These are phyloP conservation scores for Morella rubra DNA, from an alignment of 306 rosid species.

Conservation along the genomic window DNA sequence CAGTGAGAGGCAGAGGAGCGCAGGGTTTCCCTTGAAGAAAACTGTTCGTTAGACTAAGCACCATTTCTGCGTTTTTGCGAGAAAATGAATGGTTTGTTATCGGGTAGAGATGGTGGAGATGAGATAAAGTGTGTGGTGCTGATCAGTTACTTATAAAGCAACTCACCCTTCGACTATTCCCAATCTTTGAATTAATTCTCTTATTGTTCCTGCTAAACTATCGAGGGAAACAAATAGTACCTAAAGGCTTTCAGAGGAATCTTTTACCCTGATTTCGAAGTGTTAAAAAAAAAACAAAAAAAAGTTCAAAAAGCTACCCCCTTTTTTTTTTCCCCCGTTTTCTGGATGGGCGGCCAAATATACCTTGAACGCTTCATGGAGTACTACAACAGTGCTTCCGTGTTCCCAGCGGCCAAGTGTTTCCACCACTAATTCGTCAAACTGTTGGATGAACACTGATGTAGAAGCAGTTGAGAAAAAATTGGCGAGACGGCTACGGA, in stretches of 20 bases:
- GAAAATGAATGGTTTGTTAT: too few species aligned
- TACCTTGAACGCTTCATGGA: constrained; percentile 69
- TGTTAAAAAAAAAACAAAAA: too few species aligned
- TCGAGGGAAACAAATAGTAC: too few species aligned
- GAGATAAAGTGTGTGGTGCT: too few species aligned
- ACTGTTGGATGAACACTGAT: constrained; percentile 44
- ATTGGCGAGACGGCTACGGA: constrained; percentile 48
- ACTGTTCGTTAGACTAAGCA: constrained; percentile 50
- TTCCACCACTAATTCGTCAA: constrained; percentile 49
- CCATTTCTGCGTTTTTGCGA: constrained; percentile 55
- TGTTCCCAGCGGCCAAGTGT: constrained; percentile 52
- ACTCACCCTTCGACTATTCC: too few species aligned
- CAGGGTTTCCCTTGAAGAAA: constrained; percentile 50
- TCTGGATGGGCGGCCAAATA: background rate
- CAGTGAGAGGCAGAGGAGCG: constrained; percentile 25
- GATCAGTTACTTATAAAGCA: too few species aligned
- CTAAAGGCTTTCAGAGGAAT: too few species aligned
- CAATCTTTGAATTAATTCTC: too few species aligned
- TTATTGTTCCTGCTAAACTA: too few species aligned
- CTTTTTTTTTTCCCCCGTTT: background rate
- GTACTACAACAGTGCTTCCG: constrained; percentile 45
- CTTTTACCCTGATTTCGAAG: too few species aligned
- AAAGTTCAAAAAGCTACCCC: too few species aligned
- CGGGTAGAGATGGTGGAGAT: too few species aligned
- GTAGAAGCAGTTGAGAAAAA: constrained; percentile 49